Percentiles rank a stretch among this genome's conserved stretches.
phyloP scores from a whole-genome alignment of 768 basidiomycete species.

The Scleroderma citrinum region DNA sequence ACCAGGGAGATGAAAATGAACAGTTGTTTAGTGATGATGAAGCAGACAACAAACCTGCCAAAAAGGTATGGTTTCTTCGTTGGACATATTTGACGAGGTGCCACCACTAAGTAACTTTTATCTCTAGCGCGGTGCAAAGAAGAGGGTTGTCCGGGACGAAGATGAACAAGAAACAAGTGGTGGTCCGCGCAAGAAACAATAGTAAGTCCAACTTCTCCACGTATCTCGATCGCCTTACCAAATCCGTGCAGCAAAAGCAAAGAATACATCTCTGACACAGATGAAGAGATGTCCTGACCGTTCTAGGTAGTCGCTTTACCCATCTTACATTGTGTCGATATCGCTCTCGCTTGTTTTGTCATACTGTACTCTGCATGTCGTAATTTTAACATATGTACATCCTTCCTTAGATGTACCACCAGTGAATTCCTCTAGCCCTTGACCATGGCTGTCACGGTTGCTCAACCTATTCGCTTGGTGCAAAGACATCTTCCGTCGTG shows the following conservation, averaged over 20 bases:
- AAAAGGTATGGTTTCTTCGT: constrained; percentile 57
- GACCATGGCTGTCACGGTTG: too few relatives aligned
- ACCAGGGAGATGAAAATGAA: constrained; percentile 55
- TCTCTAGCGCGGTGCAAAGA: constrained; percentile 49
- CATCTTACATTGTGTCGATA: constrained; percentile 12
- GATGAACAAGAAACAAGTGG: constrained; percentile 63
- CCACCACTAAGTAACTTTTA: neutral
- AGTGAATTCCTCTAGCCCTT: too few relatives aligned
- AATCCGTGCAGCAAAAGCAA: constrained; percentile 69
- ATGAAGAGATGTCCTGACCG: constrained; percentile 55
- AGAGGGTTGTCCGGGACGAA: constrained; percentile 72
- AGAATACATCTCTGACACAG: constrained; percentile 81
- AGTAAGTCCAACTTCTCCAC: constrained; percentile 39
- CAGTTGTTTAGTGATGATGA: constrained; percentile 71
- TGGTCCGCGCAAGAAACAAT: constrained; percentile 73
- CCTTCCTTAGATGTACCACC: too few relatives aligned
- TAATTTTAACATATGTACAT: neutral
- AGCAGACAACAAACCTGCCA: constrained; percentile 46
- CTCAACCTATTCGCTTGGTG: too few relatives aligned
- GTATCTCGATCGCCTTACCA: neutral
- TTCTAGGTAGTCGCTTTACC: neutral
- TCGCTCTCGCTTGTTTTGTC: neutral
- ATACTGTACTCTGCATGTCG: neutral
- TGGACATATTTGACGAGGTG: neutral
- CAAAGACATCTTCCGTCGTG: too few relatives aligned